phyloP scores from a whole-genome alignment of 345 rosid genomes.

The Capsella bursapastoris region DNA sequence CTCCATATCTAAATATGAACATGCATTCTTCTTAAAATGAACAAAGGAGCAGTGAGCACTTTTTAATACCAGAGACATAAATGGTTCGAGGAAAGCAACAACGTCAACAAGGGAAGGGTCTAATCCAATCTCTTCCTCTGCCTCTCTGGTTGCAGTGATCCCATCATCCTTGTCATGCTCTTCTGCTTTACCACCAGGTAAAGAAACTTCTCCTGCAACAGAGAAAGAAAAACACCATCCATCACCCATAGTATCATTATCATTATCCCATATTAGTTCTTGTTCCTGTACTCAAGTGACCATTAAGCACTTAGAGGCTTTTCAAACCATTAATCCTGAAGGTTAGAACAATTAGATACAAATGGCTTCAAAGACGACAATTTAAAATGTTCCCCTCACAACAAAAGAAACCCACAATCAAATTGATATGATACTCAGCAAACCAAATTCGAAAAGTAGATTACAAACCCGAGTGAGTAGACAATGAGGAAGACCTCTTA shows the following conservation, averaged over 20 bases:
- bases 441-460: slow-evolving; percentile 11
- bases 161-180: slow-evolving; percentile 65
- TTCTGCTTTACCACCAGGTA: slow-evolving; percentile 73
- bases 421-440: slow-evolving; percentile 15
- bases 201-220: slow-evolving; percentile 69
- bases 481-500: slow-evolving; percentile 70
- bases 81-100: slow-evolving; percentile 70
- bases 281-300: not conserved
- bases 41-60: not conserved
- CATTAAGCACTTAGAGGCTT: not conserved
- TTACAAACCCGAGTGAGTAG: slow-evolving; percentile 76
- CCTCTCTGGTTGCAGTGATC: slow-evolving; percentile 63
- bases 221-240: slow-evolving; percentile 1
- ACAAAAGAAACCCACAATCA: too few species aligned
- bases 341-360: slow-evolving; percentile 3
- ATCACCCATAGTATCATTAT: slow-evolving; percentile 14
- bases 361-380: slow-evolving; percentile 4
- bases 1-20: not conserved
- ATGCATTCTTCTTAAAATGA: not conserved
- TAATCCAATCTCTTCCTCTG: slow-evolving; percentile 65
- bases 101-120: slow-evolving; percentile 65
- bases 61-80: slow-evolving; percentile 71
- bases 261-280: slow-evolving; percentile 1
- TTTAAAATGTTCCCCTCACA: not conserved
- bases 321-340: slow-evolving; percentile 7